These are phyloP conservation scores for Wickerhamiella azyma DNA, from an alignment of 805 yeast species.

Conservation along the genomic window DNA sequence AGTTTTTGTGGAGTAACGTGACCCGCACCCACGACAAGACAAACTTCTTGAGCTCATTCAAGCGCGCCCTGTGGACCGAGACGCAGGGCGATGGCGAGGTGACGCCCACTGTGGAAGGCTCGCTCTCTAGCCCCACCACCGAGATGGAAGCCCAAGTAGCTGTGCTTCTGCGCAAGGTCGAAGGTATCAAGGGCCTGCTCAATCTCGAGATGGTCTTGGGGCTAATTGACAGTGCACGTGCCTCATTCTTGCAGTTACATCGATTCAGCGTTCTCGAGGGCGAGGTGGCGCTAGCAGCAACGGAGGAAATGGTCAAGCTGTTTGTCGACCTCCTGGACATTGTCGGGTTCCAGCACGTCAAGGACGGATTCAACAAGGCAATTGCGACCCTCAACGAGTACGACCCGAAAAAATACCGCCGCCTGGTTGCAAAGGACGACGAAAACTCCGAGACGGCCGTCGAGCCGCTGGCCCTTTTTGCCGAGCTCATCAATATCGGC, in stretches of 20 bases:
- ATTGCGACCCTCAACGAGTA: conserved; percentile 54
- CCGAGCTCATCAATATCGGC: conserved; percentile 84
- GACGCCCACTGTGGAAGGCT: background rate
- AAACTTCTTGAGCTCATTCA: conserved; percentile 40
- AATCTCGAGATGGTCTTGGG: conserved; percentile 68
- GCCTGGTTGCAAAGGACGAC: conserved; percentile 16
- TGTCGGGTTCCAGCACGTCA: conserved; percentile 62
- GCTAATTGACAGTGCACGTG: conserved; percentile 54
- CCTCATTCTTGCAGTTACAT: conserved; percentile 45
- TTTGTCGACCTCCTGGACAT: conserved; percentile 52
- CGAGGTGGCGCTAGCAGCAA: conserved; percentile 27
- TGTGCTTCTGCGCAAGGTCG: conserved; percentile 59
- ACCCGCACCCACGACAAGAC: conserved; percentile 31
- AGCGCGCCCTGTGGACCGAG: conserved; percentile 26
- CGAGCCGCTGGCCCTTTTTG: conserved; percentile 77
- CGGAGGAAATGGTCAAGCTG: conserved; percentile 41
- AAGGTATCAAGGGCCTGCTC: conserved; percentile 60
- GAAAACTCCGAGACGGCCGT: conserved; percentile 26
- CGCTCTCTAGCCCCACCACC: conserved; percentile 13
- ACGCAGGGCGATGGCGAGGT: background rate
- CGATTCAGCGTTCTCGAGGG: conserved; percentile 30
- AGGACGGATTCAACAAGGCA: conserved; percentile 75
- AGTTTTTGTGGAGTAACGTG: conserved; percentile 37
- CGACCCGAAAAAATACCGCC: conserved; percentile 38
- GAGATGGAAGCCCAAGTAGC: conserved; percentile 73